Evolutionary conservation across 352 stramenopile genomes (phyloP), one percentile per base, ranked within the genome.

Genomic region (Globisporangium irregulare): DNA sequence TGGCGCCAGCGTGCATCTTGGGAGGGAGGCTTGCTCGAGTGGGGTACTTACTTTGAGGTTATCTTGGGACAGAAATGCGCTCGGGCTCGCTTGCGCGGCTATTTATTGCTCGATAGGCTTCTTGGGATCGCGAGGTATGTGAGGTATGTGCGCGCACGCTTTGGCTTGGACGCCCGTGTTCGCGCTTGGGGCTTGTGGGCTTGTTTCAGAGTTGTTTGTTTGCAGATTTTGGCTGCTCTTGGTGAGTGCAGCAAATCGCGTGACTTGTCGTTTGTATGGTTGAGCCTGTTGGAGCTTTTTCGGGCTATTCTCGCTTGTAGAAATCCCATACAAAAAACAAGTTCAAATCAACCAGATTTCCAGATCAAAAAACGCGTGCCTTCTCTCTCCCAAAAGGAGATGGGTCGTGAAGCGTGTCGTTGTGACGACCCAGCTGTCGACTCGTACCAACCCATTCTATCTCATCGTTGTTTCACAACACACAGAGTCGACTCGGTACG

Each of bases 171-270:
- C 12, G 38, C 10, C 22, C 15, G 34, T 60, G 54, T 34, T 59
- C 18, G 32, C 7, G 32, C 32, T 41, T 46, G 38, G 36, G 9
- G 54, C 54, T 24, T 38, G 25, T 32, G 18, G 15, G 54, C 27
- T 60, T 60, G 54, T 60, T 60, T 60, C 54, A 60, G 54, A 60
- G 54, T 60, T 60, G 54, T 51, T 46, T 46, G 53, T 59, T 57
- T 27, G 51, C 51, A 38, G 53, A 38, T 41, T 60, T 60, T 60
- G 24, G 53, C 18, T 60, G 38, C 25, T 25, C 7, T 15, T 41
- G 10, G 27, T 9, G 27, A 60, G 10, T n/a, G 54, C 54, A 43
- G 34, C 54, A 38, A 51, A 22, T 51, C 5, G 10, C 15, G 27
- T 43, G 54, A 60, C 54, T 60, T 60, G 54, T 4, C 12, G 54